Conservation (phyloP, 2,329 filamentous ascomycete genomes). For the Septoria petroselini region DNA sequence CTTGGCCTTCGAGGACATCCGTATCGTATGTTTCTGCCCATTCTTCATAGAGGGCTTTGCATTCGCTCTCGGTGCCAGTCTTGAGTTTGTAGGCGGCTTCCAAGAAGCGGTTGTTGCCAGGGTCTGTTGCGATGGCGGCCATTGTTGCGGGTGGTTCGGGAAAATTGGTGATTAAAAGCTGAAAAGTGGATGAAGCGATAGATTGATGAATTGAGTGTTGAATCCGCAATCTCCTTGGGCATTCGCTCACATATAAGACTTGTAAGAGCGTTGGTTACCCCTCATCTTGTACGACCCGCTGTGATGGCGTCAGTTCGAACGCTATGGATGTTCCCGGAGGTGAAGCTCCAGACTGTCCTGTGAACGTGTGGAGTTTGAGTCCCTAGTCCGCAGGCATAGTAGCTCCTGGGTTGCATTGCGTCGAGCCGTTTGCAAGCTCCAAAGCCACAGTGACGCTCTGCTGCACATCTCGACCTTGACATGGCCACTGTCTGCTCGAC, state of each 20-base stretch:
- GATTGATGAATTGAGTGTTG: background rate
- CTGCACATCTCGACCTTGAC: background rate
- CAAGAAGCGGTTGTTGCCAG: conserved; percentile 14
- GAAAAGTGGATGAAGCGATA: background rate
- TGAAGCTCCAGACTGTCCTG: conserved; percentile 1
- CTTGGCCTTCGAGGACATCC: conserved; percentile 39
- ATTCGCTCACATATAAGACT: background rate
- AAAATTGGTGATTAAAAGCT: background rate
- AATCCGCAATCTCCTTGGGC: background rate
- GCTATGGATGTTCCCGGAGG: conserved; percentile 4
- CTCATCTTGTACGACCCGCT: conserved; percentile 6
- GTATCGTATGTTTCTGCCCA: conserved; percentile 49
- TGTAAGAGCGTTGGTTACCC: conserved; percentile 2
- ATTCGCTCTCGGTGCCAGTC: conserved; percentile 15
- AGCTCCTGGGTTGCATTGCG: background rate
- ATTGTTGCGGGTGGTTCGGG: background rate
- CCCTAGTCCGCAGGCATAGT: conserved; percentile 3
- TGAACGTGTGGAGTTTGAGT: conserved; percentile 6
- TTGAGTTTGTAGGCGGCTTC: conserved; percentile 18
- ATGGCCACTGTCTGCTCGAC: background rate
- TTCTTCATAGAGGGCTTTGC: conserved; percentile 42
- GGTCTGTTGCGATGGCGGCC: conserved; percentile 10
- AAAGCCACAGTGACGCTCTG: conserved; percentile 3
- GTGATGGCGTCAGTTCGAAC: conserved; percentile 4
- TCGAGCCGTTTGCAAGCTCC: conserved; percentile 1